A percentile compares a stretch with the other conserved stretches of the same genome.
Conservation (phyloP, 169 alveolate genomes). For the Plasmodium vivax region DNA sequence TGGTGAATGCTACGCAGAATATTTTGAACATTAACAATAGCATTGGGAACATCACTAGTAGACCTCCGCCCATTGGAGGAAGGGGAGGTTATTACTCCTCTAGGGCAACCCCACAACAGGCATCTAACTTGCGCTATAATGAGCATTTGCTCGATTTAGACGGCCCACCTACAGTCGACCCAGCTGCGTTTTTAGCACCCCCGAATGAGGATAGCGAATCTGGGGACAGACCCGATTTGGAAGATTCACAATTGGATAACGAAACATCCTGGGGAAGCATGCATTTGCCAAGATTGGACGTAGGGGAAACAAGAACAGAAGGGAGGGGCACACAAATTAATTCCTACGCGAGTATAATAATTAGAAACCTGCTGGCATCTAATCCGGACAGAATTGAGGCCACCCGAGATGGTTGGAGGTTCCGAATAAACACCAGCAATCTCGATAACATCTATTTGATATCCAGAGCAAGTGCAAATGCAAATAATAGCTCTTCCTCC, state of each 20-base stretch:
- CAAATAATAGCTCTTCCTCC: not conserved
- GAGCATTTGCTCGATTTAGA: not conserved
- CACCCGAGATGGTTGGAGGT: not conserved
- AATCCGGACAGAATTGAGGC: conserved; percentile 1
- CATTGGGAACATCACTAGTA: not conserved
- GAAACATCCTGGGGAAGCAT: not conserved
- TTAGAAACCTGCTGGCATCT: not conserved
- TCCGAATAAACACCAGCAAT: not conserved
- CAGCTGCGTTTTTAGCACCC: not conserved
- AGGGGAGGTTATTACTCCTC: not conserved
- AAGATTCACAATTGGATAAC: not conserved
- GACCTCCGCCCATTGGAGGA: not conserved
- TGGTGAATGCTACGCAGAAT: conserved; percentile 25
- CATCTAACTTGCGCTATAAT: not conserved
- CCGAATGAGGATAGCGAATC: not conserved
- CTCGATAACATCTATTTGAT: not conserved
- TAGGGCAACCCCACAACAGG: not conserved
- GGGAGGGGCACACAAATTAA: not conserved
- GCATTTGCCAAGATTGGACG: not conserved
- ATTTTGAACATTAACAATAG: conserved; percentile 2
- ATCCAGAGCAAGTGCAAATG: not conserved
- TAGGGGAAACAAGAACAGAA: not conserved
- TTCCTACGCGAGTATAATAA: not conserved
- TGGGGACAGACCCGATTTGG: not conserved
- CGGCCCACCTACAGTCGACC: not conserved